phyloP scores from a whole-genome alignment of 1,139 yeast species.

The Suhomyces bokatorum region DNA sequence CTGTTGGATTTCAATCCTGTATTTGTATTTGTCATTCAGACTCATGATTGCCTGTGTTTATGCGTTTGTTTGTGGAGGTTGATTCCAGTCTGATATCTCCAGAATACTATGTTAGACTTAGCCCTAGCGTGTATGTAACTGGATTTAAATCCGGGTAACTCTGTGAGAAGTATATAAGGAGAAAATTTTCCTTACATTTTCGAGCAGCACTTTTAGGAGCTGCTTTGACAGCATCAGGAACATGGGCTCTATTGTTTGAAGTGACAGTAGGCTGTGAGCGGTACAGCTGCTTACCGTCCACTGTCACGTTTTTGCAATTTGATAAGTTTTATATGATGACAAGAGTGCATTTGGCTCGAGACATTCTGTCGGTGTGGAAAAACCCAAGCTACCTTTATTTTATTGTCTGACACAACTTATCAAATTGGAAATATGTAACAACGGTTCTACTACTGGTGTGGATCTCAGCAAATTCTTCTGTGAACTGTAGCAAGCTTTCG shows the following conservation, averaged over 20 bases:
- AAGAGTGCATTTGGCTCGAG: slow-evolving; percentile 98
- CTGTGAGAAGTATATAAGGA: slow-evolving; percentile 4
- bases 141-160: slow-evolving; percentile 15
- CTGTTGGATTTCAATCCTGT: slow-evolving; percentile 85
- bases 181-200: slow-evolving; percentile 3
- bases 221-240: no score
- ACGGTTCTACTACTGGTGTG: background rate
- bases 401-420: slow-evolving; percentile 30
- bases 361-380: slow-evolving; percentile 89
- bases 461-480: background rate
- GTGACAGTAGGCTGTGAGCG: slow-evolving; percentile 7
- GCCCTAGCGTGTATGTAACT: slow-evolving; percentile 6
- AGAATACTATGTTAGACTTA: background rate
- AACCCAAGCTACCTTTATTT: slow-evolving; percentile 80
- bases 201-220: no score
- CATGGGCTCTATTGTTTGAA: background rate
- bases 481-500: background rate
- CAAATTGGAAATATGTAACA: background rate
- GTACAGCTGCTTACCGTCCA: slow-evolving; percentile 8
- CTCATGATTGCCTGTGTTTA: slow-evolving; percentile 4
- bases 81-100: background rate
- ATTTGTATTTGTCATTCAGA: slow-evolving; percentile 56
- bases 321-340: slow-evolving; percentile 56
- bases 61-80: no score
- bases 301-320: slow-evolving; percentile 7